Base-by-base conservation (phyloP, 139 green algal species). In the Picochlorum sp. region DNA sequence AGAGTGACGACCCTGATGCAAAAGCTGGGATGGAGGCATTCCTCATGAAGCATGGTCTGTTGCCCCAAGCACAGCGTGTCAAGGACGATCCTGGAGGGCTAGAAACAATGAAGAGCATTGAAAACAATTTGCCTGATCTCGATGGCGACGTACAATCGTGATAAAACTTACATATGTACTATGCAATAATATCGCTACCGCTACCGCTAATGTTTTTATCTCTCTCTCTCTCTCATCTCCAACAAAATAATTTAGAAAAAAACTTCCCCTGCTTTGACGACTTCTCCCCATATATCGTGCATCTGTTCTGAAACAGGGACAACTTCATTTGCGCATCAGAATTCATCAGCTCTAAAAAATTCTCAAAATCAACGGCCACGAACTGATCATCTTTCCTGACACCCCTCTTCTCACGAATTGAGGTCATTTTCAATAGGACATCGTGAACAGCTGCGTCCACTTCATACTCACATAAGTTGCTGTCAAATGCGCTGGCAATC, bases 401-500 rank as follows among this genome's bases (percentile, higher is more conserved):
- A 7, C 16, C 11, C 49, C 5, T 34, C 30, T 9, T 45, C 11
- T 6, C 9, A 11, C 61, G 37, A 6, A 44, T 16, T 14, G 20
- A 50, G 4, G 57, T 47, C 3, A 50, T 58, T 26, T 75, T 51
- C 34, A 75, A 38, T 24, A 75, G 41, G 16, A 58, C 68, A 20
- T 21, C 18, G 18, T 67, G 61, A n/a, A 67, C 61, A 5, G 56
- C 69, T 15, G 63, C 63, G 18, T 72, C 63, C 26, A 76, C 70
- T 21, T 76, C 70, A 26, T 71, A 60, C 11, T 62, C 20, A 26
- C 41, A 28, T 44, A 72, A 62, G 21, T 76, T 45, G 28, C 45
- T 52, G 18, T 30, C 23, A 60, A 76, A 67, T 21, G 56, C 56
- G 4, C 63, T 31, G 6, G 64, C 63, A 18, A 76, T 76, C 3